phyloP scores from a whole-genome alignment of 2,329 filamentous ascomycete genomes.

The Chalaropsis ovoidea region DNA sequence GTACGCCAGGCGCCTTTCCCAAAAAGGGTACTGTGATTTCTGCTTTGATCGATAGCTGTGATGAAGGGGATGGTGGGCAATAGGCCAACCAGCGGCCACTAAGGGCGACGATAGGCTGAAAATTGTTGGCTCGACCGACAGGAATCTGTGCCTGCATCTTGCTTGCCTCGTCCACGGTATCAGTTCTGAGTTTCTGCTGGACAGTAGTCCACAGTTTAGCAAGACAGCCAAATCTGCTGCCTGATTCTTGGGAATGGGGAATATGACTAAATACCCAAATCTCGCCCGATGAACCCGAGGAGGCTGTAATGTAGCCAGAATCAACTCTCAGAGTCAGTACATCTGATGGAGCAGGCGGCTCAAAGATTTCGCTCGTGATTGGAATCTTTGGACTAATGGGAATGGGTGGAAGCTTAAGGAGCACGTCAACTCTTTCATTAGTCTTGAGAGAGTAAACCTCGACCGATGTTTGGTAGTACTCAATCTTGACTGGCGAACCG shows the following conservation, averaged over 20 bases:
- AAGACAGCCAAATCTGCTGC: slow-evolving; percentile 51
- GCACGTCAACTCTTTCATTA: slow-evolving; percentile 58
- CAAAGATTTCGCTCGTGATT: slow-evolving; percentile 52
- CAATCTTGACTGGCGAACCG: slow-evolving; percentile 35
- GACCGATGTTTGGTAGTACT: slow-evolving; percentile 73
- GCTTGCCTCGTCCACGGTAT: slow-evolving; percentile 40
- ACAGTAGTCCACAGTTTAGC: slow-evolving; percentile 89
- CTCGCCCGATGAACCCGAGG: slow-evolving; percentile 77
- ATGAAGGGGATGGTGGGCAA: slow-evolving; percentile 61
- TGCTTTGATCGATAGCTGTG: slow-evolving; percentile 59
- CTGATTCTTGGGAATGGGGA: slow-evolving; percentile 30
- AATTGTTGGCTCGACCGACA: slow-evolving; percentile 36
- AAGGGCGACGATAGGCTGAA: slow-evolving; percentile 57
- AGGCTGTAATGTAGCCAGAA: slow-evolving; percentile 59
- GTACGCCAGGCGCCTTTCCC: slow-evolving; percentile 46
- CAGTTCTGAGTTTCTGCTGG: slow-evolving; percentile 48
- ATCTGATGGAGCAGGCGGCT: slow-evolving; percentile 59
- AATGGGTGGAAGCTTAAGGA: slow-evolving; percentile 60
- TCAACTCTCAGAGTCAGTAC: slow-evolving; percentile 65
- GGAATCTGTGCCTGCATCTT: slow-evolving; percentile 33
- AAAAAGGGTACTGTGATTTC: slow-evolving; percentile 47
- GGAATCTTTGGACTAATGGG: slow-evolving; percentile 46
- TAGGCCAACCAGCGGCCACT: slow-evolving; percentile 68
- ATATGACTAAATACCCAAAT: slow-evolving; percentile 63
- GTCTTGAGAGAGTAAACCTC: slow-evolving; percentile 78